Evolutionary conservation across 345 rosid genomes (phyloP).

Genomic region (Salix arbutifolia): DNA sequence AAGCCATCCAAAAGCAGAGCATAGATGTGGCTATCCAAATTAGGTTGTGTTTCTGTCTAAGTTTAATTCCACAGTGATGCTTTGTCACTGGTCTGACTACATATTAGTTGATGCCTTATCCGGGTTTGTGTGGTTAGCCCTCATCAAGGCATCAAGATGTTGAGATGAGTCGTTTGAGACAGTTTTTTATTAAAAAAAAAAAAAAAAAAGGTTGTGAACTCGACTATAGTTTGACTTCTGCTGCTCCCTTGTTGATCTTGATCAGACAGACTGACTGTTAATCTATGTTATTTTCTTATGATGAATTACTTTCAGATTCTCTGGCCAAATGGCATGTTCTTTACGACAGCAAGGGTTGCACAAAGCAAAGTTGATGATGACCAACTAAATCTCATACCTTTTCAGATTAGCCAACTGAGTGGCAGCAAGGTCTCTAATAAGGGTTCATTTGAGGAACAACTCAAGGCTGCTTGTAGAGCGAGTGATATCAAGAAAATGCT

Average conservation of each 20-base stretch:
- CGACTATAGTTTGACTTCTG: not conserved
- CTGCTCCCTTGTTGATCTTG: not conserved
- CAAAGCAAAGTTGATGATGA: conserved; percentile 31
- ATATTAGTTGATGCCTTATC: not conserved
- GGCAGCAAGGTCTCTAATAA: conserved; percentile 51
- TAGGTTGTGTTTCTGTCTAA: not conserved
- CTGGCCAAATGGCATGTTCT: conserved; percentile 91
- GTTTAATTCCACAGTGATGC: not conserved
- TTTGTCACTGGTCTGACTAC: not conserved
- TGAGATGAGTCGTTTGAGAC: not conserved
- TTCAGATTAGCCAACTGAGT: conserved; percentile 47
- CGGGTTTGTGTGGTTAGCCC: not conserved
- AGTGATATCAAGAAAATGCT: conserved; percentile 73
- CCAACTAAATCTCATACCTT: conserved; percentile 32
- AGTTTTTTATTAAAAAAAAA: not conserved
- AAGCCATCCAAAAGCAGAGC: not conserved
- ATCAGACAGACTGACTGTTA: not conserved
- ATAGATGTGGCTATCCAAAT: not conserved
- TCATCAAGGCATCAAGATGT: not conserved
- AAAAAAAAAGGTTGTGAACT: not conserved
- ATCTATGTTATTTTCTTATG: conserved; percentile 10
- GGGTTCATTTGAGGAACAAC: conserved; percentile 70
- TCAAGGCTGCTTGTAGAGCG: conserved; percentile 88
- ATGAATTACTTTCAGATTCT: conserved; percentile 45
- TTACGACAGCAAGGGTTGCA: conserved; percentile 42